A percentile compares a stretch with the other conserved stretches of the same genome.
phyloP scores from a whole-genome alignment of 768 basidiomycete species.

The Lyophyllum decastes region DNA sequence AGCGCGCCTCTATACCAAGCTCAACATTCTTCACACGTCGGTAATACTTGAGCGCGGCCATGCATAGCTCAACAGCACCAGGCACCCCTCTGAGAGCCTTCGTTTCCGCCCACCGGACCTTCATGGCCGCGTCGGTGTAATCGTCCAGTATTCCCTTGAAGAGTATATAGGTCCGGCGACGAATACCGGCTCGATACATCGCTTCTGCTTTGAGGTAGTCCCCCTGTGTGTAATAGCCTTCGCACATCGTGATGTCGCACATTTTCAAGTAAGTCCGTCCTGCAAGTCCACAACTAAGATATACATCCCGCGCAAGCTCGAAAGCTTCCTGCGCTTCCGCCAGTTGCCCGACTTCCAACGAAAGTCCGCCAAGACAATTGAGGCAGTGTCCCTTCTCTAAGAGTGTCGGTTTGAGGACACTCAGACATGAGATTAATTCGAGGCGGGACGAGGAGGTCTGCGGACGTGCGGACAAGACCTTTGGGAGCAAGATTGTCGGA shows the following conservation, averaged over 20 bases:
- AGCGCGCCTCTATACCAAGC: neutral
- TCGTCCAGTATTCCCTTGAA: neutral
- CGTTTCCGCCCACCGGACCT: neutral
- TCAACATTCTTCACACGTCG: neutral
- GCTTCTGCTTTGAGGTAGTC: conserved; percentile 1
- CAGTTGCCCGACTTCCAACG: neutral
- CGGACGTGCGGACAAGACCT: neutral
- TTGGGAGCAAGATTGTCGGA: neutral
- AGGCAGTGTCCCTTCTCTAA: neutral
- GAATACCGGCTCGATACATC: neutral
- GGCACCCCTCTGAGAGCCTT: neutral
- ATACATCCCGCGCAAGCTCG: neutral
- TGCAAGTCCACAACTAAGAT: neutral
- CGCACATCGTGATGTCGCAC: neutral
- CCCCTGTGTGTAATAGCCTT: neutral
- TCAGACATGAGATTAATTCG: too few relatives aligned
- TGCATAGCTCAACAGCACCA: neutral
- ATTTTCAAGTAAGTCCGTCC: neutral
- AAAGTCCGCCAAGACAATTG: neutral
- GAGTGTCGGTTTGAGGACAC: too few relatives aligned
- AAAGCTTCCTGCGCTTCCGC: neutral
- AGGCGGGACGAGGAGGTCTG: too few relatives aligned
- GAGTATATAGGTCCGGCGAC: neutral
- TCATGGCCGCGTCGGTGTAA: neutral
- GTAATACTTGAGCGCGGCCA: neutral